Conservation (phyloP, 2,329 filamentous ascomycete species). For the Xylaria sp. region DNA sequence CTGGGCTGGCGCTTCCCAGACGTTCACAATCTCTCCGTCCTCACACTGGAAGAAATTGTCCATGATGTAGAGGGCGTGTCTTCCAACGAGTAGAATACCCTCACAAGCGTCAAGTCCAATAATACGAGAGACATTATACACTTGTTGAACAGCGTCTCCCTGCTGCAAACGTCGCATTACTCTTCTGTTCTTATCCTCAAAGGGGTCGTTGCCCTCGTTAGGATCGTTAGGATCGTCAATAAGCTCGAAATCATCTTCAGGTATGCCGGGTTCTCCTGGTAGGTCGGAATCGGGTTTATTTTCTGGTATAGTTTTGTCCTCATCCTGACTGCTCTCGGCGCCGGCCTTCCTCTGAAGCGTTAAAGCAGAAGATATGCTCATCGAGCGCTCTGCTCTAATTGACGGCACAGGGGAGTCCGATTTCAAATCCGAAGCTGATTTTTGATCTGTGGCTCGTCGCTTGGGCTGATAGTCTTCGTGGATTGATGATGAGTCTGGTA, state of each 20-base stretch:
- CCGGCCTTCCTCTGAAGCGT: conserved; percentile 20
- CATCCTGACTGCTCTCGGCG: conserved; percentile 21
- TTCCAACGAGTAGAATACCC: conserved; percentile 87
- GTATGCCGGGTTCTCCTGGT: conserved; percentile 33
- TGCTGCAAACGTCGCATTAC: conserved; percentile 91
- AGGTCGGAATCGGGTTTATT: conserved; percentile 27
- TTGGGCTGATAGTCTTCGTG: conserved; percentile 81
- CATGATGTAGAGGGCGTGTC: conserved; percentile 86
- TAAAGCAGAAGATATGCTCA: conserved; percentile 19
- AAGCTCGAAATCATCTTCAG: conserved; percentile 92
- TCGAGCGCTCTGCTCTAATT: conserved; percentile 14
- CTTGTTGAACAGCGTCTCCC: conserved; percentile 85
- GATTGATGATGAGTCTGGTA: conserved; percentile 67
- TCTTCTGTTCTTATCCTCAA: conserved; percentile 97
- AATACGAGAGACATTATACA: conserved; percentile 93
- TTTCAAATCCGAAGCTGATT: conserved; percentile 34
- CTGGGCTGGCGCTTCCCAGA: conserved; percentile 85
- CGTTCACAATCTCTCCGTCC: conserved; percentile 94
- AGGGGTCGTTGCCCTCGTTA: conserved; percentile 66
- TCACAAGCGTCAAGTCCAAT: conserved; percentile 91
- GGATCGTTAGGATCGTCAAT: conserved; percentile 88
- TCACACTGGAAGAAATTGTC: conserved; percentile 94
- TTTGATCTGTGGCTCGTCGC: conserved; percentile 52
- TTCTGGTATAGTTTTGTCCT: conserved; percentile 19
- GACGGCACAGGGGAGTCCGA: conserved; percentile 24